Evolutionary conservation across 148 eudicot genomes (phyloP).

Genomic region (Nepenthes gracilis): DNA sequence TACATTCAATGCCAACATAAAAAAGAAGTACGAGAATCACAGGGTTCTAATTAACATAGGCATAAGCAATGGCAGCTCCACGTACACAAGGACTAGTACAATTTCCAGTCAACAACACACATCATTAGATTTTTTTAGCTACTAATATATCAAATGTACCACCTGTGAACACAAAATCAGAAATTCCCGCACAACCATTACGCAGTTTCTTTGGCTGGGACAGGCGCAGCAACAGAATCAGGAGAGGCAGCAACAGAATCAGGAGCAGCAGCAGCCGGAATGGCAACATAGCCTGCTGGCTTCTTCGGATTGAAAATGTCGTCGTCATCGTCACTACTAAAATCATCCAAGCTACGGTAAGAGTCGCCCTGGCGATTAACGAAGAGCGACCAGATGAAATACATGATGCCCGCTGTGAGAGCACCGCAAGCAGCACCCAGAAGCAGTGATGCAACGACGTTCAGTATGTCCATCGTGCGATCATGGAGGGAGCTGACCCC

Average conservation of each 20-base stretch:
- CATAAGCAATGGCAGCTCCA: no score
- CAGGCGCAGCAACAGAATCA: no score
- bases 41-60: no score
- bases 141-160: no score
- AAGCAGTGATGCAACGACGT: constrained; percentile 55
- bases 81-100: no score
- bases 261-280: constrained; percentile 9
- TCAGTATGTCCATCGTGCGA: constrained; percentile 51
- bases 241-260: neutral
- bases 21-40: no score
- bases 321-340: constrained; percentile 11
- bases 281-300: constrained; percentile 17
- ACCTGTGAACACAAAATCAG: no score
- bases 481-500: constrained; percentile 34
- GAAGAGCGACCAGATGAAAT: constrained; percentile 51
- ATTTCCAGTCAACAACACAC: no score
- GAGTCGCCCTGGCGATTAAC: constrained; percentile 18
- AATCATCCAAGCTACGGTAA: constrained; percentile 22
- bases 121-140: no score
- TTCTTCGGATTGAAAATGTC: constrained; percentile 46
- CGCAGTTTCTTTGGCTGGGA: constrained; percentile 10
- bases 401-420: constrained; percentile 61
- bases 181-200: no score
- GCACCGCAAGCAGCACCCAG: constrained; percentile 87
- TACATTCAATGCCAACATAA: no score